Evolutionary conservation across 2,329 filamentous ascomycete species (phyloP), one percentile per base, ranked within the genome.

Genomic region (Furcasterigmium sp.): DNA sequence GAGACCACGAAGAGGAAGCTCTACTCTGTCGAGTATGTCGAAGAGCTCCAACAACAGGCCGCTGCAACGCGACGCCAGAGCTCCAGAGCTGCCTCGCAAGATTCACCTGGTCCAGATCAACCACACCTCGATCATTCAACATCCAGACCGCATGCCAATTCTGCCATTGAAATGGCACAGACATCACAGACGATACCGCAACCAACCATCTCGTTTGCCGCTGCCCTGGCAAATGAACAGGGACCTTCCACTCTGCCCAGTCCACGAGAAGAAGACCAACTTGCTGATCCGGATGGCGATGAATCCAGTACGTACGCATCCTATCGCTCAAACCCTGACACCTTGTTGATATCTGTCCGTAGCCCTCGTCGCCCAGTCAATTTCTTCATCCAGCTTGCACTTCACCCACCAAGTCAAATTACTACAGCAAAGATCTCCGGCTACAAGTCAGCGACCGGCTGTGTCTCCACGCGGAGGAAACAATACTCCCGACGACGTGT

Each of bases 1-100:
- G 39, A 47, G 28, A 39, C 34, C 14, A 39, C 25, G 2, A 44
- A 47, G 46, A 47, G 45, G 42, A 39, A 45, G 29, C 41, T 45
- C 8, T 49, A 49, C 4, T 47, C 46, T 25, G 42, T 49, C 11
- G 43, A 41, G 37, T 46, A 25, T n/a, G 45, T 46, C 15, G 29
- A 32, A 15, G 10, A 15, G 29, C 29, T 32, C 8, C 29, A 15
- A 32, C 9, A 15, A 32, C 2, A n/a, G 14, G 9, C 29, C 9
- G 29, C 29, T 32, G 29, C 29, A 13, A 8, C 14, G 29, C 7
- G 29, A 2, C 29, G 29, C 14, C 14, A 32, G 14, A 15, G 29
- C 14, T 32, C 17, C 29, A 11, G 29, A 32, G 29, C 29, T 7
- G 29, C 14, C 14, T 32, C 29, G 29, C 29, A n/a, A 15, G 29